Base-by-base conservation (phyloP, 495 filamentous ascomycete species). In the Collariella sp. region DNA sequence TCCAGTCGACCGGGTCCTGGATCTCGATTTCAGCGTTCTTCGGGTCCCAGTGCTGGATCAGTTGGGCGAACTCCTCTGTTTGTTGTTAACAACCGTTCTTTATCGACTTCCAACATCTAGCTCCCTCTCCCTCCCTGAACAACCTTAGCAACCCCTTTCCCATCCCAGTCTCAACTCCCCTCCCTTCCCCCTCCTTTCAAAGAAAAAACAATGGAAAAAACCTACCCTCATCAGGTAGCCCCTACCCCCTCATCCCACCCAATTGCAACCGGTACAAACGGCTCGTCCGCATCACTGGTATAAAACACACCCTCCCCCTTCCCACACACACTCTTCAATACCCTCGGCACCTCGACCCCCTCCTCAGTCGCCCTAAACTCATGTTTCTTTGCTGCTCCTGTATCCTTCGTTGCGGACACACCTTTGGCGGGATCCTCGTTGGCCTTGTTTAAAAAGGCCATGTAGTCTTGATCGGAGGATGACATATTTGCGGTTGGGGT, bases 401-500 rank as follows among this genome's bases (percentile, higher is more conserved):
- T 11, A 2, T 13, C 33, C 19, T 35, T 13, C 5, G 22, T 26
- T 39, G 41, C 24, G 23, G 36, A 24, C 22, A 62, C 52, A 10
- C 78, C 75, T 16, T 70, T 73, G 53, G 75, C 72, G 16, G 79
- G 80, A 64, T 87, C 82, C 63, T 79, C 68, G 70, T 91, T 93
- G 39, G 88, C 89, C 69, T 91, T 90, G 67, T 93, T 73, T 46
- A 95, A 75, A 65, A 95, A 94, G 60, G 81, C 72, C 68, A 80
- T 76, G 76, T 94, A 95, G 59, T 82, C 82, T 46, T 86, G 82
- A 74, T 95, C 89, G 19, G 85, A 84, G 84, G 89, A 24, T 2
- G 46, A 38, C 2, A 18, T n/a, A 9, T 13, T 38, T 13, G 18
- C 7, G n/a, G n/a, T n/a, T 20, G 23, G 3, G 4, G n/a, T 47